phyloP scores from a whole-genome alignment of 2,329 filamentous ascomycete species.

The Exophiala xenobiotica region DNA sequence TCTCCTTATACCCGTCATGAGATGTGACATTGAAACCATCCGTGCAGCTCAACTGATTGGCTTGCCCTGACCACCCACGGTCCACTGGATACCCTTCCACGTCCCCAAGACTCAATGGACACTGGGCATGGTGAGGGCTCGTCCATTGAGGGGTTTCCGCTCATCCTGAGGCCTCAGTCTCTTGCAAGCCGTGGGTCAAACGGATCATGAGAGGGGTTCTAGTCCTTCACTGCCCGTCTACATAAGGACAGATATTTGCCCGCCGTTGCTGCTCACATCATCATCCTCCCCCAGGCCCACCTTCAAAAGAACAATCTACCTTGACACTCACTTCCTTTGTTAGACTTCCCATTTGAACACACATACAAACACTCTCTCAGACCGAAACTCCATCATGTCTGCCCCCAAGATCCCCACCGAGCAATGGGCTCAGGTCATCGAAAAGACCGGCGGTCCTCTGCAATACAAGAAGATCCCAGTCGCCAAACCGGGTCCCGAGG shows the following conservation, averaged over 20 bases:
- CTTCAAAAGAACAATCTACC: neutral
- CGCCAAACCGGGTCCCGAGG: slow-evolving; percentile 75
- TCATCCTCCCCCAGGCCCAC: neutral
- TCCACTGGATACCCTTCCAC: slow-evolving; percentile 16
- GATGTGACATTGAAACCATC: slow-evolving; percentile 14
- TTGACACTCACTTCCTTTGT: neutral
- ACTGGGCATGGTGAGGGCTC: neutral
- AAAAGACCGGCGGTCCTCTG: slow-evolving; percentile 72
- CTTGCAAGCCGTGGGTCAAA: neutral
- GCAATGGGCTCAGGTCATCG: slow-evolving; percentile 90
- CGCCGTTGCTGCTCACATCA: neutral
- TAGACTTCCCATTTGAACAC: neutral
- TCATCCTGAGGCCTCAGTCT: slow-evolving; percentile 20
- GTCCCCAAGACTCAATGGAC: slow-evolving; percentile 5
- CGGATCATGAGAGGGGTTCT: slow-evolving; percentile 20
- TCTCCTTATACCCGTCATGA: slow-evolving; percentile 29
- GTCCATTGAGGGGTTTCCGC: slow-evolving; percentile 27
- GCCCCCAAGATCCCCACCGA: slow-evolving; percentile 65
- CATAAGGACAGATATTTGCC: slow-evolving; percentile 15
- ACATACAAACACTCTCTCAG: neutral
- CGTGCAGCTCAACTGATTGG: slow-evolving; percentile 12
- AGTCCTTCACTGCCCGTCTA: slow-evolving; percentile 9
- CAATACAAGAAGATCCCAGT: slow-evolving; percentile 66
- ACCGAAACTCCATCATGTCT: slow-evolving; percentile 19
- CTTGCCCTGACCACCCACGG: neutral